Evolutionary conservation across 805 yeast genomes (phyloP).

Genomic region (Zygosaccharomyces rouxii): DNA sequence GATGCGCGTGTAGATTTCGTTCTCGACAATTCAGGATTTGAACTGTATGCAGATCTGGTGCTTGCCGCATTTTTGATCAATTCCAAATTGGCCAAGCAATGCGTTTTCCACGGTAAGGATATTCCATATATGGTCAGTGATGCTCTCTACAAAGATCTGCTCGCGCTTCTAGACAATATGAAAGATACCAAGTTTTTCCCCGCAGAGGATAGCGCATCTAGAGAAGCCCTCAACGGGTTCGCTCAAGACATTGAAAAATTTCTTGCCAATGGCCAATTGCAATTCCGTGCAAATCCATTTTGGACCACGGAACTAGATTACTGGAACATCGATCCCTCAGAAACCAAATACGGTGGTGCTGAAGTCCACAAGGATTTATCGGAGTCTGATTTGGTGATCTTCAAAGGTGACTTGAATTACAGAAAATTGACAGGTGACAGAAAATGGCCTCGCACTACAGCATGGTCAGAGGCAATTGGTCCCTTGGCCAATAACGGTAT

Average conservation of each 20-base stretch:
- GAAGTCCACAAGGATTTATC: conserved; percentile 57
- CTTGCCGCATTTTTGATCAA: conserved; percentile 66
- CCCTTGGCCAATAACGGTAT: conserved; percentile 60
- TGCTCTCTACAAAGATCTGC: conserved; percentile 79
- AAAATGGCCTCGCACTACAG: conserved; percentile 77
- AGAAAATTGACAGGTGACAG: conserved; percentile 91
- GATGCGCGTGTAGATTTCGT: conserved; percentile 69
- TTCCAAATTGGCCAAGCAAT: conserved; percentile 54
- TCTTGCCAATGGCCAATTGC: conserved; percentile 44
- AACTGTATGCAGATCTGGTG: conserved; percentile 79
- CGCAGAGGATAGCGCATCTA: conserved; percentile 13
- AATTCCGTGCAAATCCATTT: conserved; percentile 59
- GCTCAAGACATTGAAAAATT: conserved; percentile 44
- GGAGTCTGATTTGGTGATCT: conserved; percentile 65
- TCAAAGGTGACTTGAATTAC: conserved; percentile 95
- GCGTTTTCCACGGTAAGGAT: conserved; percentile 81
- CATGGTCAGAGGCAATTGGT: conserved; percentile 68
- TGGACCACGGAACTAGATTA: conserved; percentile 83
- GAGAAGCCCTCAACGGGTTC: conserved; percentile 46
- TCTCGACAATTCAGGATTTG: conserved; percentile 93
- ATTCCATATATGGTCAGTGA: conserved; percentile 98
- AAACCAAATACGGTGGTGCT: conserved; percentile 48
- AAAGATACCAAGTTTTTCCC: conserved; percentile 48
- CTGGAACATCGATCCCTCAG: conserved; percentile 58
- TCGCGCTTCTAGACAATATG: conserved; percentile 53